These are phyloP conservation scores for Podospora pseudopauciseta DNA, from an alignment of 495 filamentous ascomycete species.

Conservation along the genomic window DNA sequence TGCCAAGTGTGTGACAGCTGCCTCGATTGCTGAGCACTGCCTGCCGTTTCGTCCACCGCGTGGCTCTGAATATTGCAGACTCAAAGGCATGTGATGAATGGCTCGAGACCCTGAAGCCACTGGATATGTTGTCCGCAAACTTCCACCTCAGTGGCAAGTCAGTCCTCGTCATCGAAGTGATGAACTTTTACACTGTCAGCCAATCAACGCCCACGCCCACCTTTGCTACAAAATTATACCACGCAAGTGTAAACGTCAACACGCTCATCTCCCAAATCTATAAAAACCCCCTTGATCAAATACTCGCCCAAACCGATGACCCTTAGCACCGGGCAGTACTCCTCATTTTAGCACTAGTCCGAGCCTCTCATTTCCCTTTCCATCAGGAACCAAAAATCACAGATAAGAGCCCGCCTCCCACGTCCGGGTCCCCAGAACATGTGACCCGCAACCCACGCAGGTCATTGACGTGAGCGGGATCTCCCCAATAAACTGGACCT, in stretches of 20 bases:
- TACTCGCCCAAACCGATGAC: neutral
- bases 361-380: neutral
- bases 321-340: neutral
- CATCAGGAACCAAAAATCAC: neutral
- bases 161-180: too few species aligned
- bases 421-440: slow-evolving; percentile 9
- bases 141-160: too few species aligned
- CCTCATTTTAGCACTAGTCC: neutral
- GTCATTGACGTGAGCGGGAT: slow-evolving; percentile 1
- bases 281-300: neutral
- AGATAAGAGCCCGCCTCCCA: neutral
- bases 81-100: too few species aligned
- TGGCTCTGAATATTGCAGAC: too few species aligned
- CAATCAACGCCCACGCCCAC: too few species aligned
- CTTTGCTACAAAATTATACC: neutral
- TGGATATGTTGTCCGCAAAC: too few species aligned
- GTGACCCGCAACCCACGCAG: slow-evolving; percentile 23
- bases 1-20: too few species aligned
- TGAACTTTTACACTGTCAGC: too few species aligned
- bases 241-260: neutral
- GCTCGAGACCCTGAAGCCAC: too few species aligned
- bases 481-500: neutral
- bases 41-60: too few species aligned
- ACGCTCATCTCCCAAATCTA: neutral
- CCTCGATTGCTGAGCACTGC: too few species aligned